Conservation (phyloP, 2,329 filamentous ascomycete genomes). For the Scopulariopsis brevicaulis region DNA sequence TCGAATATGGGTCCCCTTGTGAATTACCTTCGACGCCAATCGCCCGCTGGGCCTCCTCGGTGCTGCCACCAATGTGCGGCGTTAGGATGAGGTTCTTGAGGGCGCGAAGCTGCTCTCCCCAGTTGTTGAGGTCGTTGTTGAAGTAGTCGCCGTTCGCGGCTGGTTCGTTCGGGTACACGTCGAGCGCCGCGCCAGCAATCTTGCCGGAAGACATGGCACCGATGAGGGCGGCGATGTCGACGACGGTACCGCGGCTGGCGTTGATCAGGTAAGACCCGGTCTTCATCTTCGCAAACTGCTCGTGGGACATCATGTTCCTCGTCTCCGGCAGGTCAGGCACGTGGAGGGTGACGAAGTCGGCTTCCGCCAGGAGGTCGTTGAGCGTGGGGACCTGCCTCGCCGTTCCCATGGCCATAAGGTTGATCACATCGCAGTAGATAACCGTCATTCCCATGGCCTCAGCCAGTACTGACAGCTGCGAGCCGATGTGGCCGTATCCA, state of each 20-base stretch:
- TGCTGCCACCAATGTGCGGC: slow-evolving; percentile 94
- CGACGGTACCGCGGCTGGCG: slow-evolving; percentile 83
- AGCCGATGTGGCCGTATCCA: slow-evolving; percentile 95
- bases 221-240: slow-evolving; percentile 87
- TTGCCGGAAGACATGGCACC: slow-evolving; percentile 77
- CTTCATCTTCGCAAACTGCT: slow-evolving; percentile 83
- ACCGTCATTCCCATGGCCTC: slow-evolving; percentile 98
- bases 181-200: slow-evolving; percentile 86
- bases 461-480: slow-evolving; percentile 86
- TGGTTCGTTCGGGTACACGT: slow-evolving; percentile 92
- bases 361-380: slow-evolving; percentile 60
- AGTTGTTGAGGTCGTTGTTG: slow-evolving; percentile 68
- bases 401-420: slow-evolving; percentile 88
- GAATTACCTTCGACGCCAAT: slow-evolving; percentile 71
- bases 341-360: slow-evolving; percentile 91
- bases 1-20: neutral
- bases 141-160: slow-evolving; percentile 94
- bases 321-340: slow-evolving; percentile 92
- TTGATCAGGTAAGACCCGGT: slow-evolving; percentile 90
- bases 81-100: slow-evolving; percentile 92
- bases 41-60: slow-evolving; percentile 91
- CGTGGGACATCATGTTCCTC: slow-evolving; percentile 75
- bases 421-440: slow-evolving; percentile 92
- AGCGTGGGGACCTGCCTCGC: slow-evolving; percentile 72
- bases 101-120: slow-evolving; percentile 73